Conservation (phyloP, 2,329 filamentous ascomycete genomes). For the Exophiala viscosa region DNA sequence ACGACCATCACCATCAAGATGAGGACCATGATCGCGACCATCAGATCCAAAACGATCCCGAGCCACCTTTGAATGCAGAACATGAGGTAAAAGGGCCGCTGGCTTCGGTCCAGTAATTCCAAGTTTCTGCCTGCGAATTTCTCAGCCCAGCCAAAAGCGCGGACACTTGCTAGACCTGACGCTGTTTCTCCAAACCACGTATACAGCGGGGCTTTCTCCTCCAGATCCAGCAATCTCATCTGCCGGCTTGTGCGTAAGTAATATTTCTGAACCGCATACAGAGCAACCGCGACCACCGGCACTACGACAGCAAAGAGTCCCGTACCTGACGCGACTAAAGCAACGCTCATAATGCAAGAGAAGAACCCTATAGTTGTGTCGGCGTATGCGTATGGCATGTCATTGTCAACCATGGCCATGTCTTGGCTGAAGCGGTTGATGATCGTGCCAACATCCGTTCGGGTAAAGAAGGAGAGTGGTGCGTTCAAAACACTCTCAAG, state of each 20-base stretch:
- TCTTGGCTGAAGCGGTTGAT: slow-evolving; percentile 47
- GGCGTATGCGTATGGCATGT: slow-evolving; percentile 40
- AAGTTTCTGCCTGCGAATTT: slow-evolving; percentile 45
- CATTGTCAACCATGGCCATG: slow-evolving; percentile 43
- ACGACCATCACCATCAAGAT: slow-evolving; percentile 51
- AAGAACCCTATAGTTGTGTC: slow-evolving; percentile 28
- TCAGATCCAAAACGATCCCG: slow-evolving; percentile 47
- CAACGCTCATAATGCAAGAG: slow-evolving; percentile 44
- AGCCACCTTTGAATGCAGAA: slow-evolving; percentile 59
- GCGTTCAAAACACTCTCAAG: slow-evolving; percentile 48
- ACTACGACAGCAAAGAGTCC: slow-evolving; percentile 50
- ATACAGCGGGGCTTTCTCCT: slow-evolving; percentile 59
- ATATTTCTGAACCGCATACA: slow-evolving; percentile 54
- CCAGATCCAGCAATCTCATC: slow-evolving; percentile 58
- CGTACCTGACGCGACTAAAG: slow-evolving; percentile 44
- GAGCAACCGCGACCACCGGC: slow-evolving; percentile 44
- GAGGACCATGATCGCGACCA: slow-evolving; percentile 49
- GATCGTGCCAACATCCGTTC: slow-evolving; percentile 40
- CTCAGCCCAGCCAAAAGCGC: slow-evolving; percentile 55
- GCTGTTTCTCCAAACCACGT: slow-evolving; percentile 57
- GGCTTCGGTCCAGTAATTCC: slow-evolving; percentile 50
- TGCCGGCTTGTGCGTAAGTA: slow-evolving; percentile 61
- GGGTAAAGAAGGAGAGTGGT: slow-evolving; percentile 43
- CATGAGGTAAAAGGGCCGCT: slow-evolving; percentile 56
- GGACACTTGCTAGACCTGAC: slow-evolving; percentile 53